Evolutionary conservation across 441 rosid species (phyloP), one percentile per base, ranked within the genome.

Genomic region (Aquilaria agallochum): DNA sequence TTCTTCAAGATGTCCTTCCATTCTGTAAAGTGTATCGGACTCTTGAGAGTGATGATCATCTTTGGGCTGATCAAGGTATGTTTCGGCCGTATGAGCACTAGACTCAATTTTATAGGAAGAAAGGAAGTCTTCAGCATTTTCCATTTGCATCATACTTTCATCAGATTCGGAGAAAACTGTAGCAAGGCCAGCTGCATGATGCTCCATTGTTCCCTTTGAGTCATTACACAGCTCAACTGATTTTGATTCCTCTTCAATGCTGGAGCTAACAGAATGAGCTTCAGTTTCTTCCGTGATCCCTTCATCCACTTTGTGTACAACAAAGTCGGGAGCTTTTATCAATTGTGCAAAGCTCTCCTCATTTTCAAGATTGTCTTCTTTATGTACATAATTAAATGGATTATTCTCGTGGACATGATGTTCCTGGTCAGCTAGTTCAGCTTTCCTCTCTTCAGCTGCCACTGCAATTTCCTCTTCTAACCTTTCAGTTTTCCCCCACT

Each of bases 1-100:
- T 60, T 83, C 87, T 52, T 76, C 86, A 70, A 67, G 46, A 62
- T 53, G 69, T 57, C 75, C 73, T 69, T 68, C 83, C 31, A 50
- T 68, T 67, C 74, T 74, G 61, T 66, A 58, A 57, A 66, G 53
- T 44, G 32, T 59, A 36, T 62, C 67, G 60, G 74, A 36, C 63
- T 74, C 83, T 67, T 73, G 62, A 48, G 61, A 50, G 34, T 52
- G 58, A 34, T 66, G 80, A 30, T 78, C 75, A 62, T 68, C 63
- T 55, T 59, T 78, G 63, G 71, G 63, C 62, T 68, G 67, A 64
- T 73, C 86, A 68, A 67, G 66, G 48, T 62, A 68, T 48, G 62
- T 51, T 42, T 71, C 76, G 11, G 76, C 60, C 44, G 51, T 61
- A 46, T 73, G 80, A 48, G 73, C 65, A 66, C 73, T 68, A 8